These are phyloP conservation scores for Drosera capensis DNA, from an alignment of 148 eudicot species.

Conservation along the genomic window DNA sequence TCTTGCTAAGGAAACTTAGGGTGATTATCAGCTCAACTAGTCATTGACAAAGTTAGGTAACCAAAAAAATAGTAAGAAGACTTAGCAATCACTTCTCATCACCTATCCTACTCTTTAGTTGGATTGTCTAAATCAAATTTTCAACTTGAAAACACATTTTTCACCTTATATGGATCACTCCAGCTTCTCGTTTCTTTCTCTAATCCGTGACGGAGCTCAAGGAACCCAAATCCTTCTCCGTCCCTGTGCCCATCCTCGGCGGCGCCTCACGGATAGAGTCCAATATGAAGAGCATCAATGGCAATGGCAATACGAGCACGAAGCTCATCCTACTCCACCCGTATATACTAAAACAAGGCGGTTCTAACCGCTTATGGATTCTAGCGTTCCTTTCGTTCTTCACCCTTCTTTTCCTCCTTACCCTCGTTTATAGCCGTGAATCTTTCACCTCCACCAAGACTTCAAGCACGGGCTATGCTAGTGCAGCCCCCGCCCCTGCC, in stretches of 20 bases:
- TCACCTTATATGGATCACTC: no score
- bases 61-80: no score
- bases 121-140: no score
- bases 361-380: constrained; percentile 44
- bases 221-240: constrained; percentile 9
- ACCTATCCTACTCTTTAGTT: no score
- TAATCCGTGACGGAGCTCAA: no score
- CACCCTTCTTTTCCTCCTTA: constrained; percentile 42
- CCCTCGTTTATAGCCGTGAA: constrained; percentile 45
- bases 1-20: no score
- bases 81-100: no score
- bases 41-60: no score
- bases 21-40: no score
- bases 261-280: neutral
- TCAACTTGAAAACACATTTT: no score
- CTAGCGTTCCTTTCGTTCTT: constrained; percentile 44
- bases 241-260: neutral
- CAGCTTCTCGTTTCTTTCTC: no score
- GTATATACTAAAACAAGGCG: constrained; percentile 64
- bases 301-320: constrained; percentile 22
- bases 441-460: constrained; percentile 20
- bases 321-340: constrained; percentile 70
- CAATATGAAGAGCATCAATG: constrained; percentile 35
- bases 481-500: constrained; percentile 6
- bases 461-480: constrained; percentile 1